Percentiles rank a stretch among this genome's conserved stretches.
phyloP scores from a whole-genome alignment of 805 yeast genomes.

The Barnettozyma vustinii region DNA sequence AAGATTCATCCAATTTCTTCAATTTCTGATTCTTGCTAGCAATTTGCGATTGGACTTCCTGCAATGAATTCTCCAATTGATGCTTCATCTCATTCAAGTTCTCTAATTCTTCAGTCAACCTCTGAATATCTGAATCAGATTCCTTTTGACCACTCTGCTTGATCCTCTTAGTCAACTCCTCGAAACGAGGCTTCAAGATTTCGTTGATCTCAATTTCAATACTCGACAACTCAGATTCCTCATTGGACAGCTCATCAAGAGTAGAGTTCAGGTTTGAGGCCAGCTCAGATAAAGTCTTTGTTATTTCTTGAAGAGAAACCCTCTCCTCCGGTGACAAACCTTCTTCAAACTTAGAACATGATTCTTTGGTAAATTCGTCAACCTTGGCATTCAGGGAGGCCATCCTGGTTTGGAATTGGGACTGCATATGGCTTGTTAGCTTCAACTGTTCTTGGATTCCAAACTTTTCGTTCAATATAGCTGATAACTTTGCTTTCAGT shows the following conservation, averaged over 20 bases:
- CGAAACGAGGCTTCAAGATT: conserved; percentile 48
- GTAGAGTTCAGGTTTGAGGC: conserved; percentile 38
- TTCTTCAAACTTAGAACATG: conserved; percentile 47
- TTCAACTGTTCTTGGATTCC: conserved; percentile 39
- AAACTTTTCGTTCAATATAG: conserved; percentile 35
- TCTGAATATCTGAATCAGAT: conserved; percentile 17
- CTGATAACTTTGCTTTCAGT: conserved; percentile 36
- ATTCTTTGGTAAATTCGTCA: conserved; percentile 40
- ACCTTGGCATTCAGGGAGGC: conserved; percentile 29
- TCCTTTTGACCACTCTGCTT: conserved; percentile 13
- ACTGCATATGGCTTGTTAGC: conserved; percentile 9
- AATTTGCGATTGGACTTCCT: conserved; percentile 21
- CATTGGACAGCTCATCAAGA: conserved; percentile 34
- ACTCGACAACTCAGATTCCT: conserved; percentile 43
- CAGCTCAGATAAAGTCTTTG: conserved; percentile 29
- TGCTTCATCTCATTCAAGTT: conserved; percentile 28
- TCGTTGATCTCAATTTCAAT: conserved; percentile 54
- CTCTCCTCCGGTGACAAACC: conserved; percentile 48
- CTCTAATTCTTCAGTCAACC: conserved; percentile 21
- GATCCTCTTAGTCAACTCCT: conserved; percentile 30
- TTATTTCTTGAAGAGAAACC: conserved; percentile 32
- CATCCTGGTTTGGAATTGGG: neutral
- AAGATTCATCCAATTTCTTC: conserved; percentile 31
- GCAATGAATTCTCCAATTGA: conserved; percentile 23
- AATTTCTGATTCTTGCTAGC: conserved; percentile 19